Evolutionary conservation across 2,329 filamentous ascomycete genomes (phyloP).

Genomic region (Colletotrichum cereale): DNA sequence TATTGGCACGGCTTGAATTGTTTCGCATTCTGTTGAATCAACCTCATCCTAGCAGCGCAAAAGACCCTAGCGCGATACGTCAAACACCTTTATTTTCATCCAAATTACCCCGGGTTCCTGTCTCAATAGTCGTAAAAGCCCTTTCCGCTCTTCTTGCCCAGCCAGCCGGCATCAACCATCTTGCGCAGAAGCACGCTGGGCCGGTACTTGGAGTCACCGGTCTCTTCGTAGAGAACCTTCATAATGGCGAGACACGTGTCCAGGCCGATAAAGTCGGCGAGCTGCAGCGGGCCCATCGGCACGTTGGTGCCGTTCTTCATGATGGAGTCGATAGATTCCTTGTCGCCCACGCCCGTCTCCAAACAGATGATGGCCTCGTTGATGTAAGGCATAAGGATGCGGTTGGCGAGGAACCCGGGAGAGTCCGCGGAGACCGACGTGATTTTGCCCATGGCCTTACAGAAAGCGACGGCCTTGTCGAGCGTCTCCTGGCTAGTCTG

Average conservation of each 20-base stretch:
- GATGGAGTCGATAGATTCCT: slow-evolving; percentile 94
- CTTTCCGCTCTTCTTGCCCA: slow-evolving; percentile 97
- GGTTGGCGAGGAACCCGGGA: slow-evolving; percentile 94
- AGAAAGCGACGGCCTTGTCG: slow-evolving; percentile 85
- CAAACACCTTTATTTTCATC: not conserved
- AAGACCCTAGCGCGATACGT: not conserved
- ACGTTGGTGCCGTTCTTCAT: slow-evolving; percentile 99
- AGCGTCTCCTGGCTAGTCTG: slow-evolving; percentile 89
- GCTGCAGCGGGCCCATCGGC: slow-evolving; percentile 93
- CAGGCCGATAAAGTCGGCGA: slow-evolving; percentile 97
- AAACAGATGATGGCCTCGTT: slow-evolving; percentile 98
- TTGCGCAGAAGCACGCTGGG: slow-evolving; percentile 88
- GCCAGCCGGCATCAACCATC: slow-evolving; percentile 98
- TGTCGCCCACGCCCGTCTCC: slow-evolving; percentile 89
- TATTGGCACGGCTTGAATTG: not conserved
- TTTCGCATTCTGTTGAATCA: not conserved
- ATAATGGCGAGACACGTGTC: slow-evolving; percentile 98
- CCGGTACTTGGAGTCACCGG: slow-evolving; percentile 95
- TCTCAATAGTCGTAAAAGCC: slow-evolving; percentile 89
- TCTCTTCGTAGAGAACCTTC: slow-evolving; percentile 92
- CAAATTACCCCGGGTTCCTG: slow-evolving; percentile 40
- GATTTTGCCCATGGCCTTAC: slow-evolving; percentile 93
- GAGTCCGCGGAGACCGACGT: slow-evolving; percentile 88
- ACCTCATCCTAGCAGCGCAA: not conserved
- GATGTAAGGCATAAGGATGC: slow-evolving; percentile 99